These are phyloP conservation scores for Albatrellus ellisii DNA, from an alignment of 768 basidiomycete species.

Conservation along the genomic window DNA sequence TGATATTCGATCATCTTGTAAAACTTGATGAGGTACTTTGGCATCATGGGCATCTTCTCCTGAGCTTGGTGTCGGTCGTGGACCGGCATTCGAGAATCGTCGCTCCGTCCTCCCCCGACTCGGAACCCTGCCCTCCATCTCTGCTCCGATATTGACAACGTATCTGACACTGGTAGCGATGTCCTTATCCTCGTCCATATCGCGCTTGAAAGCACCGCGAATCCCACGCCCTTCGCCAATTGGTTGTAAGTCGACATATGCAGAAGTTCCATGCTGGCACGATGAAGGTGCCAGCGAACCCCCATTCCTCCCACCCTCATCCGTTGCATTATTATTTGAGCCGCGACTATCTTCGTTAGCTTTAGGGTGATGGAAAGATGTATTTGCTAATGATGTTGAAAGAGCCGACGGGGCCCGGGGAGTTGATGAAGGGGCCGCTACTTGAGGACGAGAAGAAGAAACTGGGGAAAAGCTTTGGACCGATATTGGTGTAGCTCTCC, in stretches of 20 bases:
- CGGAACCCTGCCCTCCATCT: no score
- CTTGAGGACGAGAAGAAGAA: conserved; percentile 24
- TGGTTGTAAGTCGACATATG: no score
- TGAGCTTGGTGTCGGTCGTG: neutral
- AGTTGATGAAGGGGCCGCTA: conserved; percentile 24
- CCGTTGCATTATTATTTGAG: conserved; percentile 9
- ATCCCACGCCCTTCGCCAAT: no score
- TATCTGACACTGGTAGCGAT: conserved; percentile 35
- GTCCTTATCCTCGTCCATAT: conserved; percentile 33
- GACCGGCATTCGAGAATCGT: no score
- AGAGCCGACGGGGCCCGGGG: conserved; percentile 40
- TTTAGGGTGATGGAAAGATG: conserved; percentile 44
- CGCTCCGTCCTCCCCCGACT: no score
- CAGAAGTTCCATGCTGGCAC: no score
- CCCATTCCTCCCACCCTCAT: neutral
- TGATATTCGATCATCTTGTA: no score
- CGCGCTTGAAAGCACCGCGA: conserved; percentile 29
- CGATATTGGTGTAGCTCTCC: conserved; percentile 19
- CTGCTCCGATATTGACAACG: conserved; percentile 29
- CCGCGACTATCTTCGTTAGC: conserved; percentile 16
- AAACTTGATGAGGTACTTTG: neutral
- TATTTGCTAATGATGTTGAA: conserved; percentile 62
- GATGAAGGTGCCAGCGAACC: neutral
- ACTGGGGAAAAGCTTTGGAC: conserved; percentile 48
- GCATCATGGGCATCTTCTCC: neutral